phyloP scores from a whole-genome alignment of 2,329 filamentous ascomycete genomes.

The Exophiala alcalophila region DNA sequence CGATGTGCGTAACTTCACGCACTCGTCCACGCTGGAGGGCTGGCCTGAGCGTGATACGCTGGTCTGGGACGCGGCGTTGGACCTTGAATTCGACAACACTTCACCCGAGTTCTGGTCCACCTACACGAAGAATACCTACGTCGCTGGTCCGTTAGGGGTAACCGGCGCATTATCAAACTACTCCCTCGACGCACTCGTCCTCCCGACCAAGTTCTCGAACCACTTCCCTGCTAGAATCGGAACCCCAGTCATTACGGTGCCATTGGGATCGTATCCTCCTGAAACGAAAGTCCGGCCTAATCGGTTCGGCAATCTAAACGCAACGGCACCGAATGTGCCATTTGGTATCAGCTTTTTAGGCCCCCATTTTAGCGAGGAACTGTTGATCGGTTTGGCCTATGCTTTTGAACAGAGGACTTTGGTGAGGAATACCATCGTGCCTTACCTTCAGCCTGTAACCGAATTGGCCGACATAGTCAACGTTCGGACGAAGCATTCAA shows the following conservation, averaged over 20 bases:
- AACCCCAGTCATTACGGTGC: constrained; percentile 61
- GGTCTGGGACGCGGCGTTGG: constrained; percentile 55
- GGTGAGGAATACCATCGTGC: constrained; percentile 38
- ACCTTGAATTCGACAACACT: constrained; percentile 57
- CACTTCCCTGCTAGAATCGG: constrained; percentile 56
- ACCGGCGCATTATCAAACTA: constrained; percentile 57
- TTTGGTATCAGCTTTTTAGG: constrained; percentile 66
- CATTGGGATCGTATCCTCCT: constrained; percentile 56
- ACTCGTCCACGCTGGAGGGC: constrained; percentile 52
- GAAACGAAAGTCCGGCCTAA: constrained; percentile 49
- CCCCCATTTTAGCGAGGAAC: constrained; percentile 58
- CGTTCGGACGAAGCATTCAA: constrained; percentile 9
- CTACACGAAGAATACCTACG: constrained; percentile 53
- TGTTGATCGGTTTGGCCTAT: constrained; percentile 63
- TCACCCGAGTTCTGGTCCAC: constrained; percentile 56
- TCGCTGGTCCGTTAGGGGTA: constrained; percentile 59
- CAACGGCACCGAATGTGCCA: constrained; percentile 53
- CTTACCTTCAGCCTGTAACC: constrained; percentile 24
- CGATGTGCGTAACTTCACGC: constrained; percentile 57
- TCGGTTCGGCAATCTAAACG: constrained; percentile 51
- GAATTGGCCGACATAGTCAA: constrained; percentile 29
- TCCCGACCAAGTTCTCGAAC: constrained; percentile 54
- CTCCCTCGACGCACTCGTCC: constrained; percentile 59
- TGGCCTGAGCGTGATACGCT: constrained; percentile 60
- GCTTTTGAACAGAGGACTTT: constrained; percentile 63